Percentiles rank a stretch among this genome's conserved stretches.
phyloP scores from a whole-genome alignment of 1,284 basidiomycete genomes.

The Puccinia sorghi region DNA sequence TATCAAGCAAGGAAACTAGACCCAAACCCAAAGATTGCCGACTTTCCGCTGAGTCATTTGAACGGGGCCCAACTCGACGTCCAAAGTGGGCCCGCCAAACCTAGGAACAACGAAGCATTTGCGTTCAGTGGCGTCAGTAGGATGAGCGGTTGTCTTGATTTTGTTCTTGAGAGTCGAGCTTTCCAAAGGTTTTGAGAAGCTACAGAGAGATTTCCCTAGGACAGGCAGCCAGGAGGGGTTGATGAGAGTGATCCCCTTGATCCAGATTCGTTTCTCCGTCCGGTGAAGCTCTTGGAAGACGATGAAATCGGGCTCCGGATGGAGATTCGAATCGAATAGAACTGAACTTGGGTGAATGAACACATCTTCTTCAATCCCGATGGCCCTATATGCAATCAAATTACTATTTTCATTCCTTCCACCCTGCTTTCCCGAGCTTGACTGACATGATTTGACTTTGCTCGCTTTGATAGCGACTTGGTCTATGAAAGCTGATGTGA shows the following conservation, averaged over 20 bases:
- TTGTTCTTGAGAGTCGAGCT: constrained; percentile 53
- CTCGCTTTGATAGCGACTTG: constrained; percentile 93
- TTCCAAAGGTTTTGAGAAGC: constrained; percentile 80
- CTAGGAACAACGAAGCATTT: constrained; percentile 53
- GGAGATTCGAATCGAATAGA: constrained; percentile 64
- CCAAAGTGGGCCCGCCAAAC: constrained; percentile 52
- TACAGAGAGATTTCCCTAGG: constrained; percentile 78
- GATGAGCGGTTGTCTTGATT: constrained; percentile 24
- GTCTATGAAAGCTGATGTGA: constrained; percentile 90
- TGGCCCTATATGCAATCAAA: constrained; percentile 78
- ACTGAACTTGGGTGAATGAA: constrained; percentile 89
- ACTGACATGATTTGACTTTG: constrained; percentile 62
- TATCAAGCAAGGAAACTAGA: not conserved
- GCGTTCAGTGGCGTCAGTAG: constrained; percentile 37
- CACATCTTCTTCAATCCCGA: constrained; percentile 80
- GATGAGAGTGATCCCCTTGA: constrained; percentile 85
- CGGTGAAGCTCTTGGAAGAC: constrained; percentile 79
- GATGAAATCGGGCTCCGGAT: constrained; percentile 77
- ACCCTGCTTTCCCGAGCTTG: constrained; percentile 66
- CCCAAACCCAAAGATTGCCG: constrained; percentile 52
- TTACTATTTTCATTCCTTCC: constrained; percentile 68
- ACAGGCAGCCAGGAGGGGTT: constrained; percentile 85
- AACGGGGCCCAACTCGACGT: constrained; percentile 52
- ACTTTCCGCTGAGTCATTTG: constrained; percentile 51
- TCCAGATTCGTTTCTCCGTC: constrained; percentile 69